Base-by-base conservation (phyloP, 441 rosid species). In the Croton setiger region DNA sequence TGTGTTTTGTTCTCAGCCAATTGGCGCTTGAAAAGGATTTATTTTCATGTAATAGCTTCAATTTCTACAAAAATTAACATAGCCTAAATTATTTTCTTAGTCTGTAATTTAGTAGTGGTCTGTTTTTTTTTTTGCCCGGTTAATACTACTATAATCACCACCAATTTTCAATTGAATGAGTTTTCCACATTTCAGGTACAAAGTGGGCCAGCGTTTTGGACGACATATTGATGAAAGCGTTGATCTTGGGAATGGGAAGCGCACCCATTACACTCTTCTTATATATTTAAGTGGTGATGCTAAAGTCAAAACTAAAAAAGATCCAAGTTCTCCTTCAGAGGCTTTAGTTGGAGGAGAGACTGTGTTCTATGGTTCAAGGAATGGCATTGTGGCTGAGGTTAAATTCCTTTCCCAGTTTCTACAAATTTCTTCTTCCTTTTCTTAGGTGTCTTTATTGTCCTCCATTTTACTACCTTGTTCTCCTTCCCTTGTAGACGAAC, bases 161-260 rank as follows among this genome's bases (percentile, higher is more conserved):
- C 2, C 43, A 59, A 15, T 51, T 54, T 61, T 64, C 23, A 33
- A 13, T 65, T 18, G 44, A 23, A 14, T 41, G 37, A n/a, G 41
- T 57, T 72, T 62, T 68, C 47, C 64, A 31, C 47, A 67, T 67
- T 73, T 73, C 76, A 93, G 98, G 82, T 94, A 94, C 78, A 83
- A 81, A 79, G 85, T 75, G 74, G 97, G 98, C 71, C 96, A 89
- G 81, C 86, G 76, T 44, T 91, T 91, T 75, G 97, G 97, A 51
- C 83, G 81, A 43, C 98, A 93, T 77, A 86, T 91, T n/a, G 98
- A 94, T 67, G 96, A 84, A 79, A 88, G 98, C 75, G 91, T 76
- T 70, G 80, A 83, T 82, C 82, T 91, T 59, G 97, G 86, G 71
- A 85, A 79, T 67, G 93, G 96, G 68, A 89, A 85, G 67, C 80